Evolutionary conservation across 345 rosid species (phyloP).

Genomic region (Salix suchowensis): DNA sequence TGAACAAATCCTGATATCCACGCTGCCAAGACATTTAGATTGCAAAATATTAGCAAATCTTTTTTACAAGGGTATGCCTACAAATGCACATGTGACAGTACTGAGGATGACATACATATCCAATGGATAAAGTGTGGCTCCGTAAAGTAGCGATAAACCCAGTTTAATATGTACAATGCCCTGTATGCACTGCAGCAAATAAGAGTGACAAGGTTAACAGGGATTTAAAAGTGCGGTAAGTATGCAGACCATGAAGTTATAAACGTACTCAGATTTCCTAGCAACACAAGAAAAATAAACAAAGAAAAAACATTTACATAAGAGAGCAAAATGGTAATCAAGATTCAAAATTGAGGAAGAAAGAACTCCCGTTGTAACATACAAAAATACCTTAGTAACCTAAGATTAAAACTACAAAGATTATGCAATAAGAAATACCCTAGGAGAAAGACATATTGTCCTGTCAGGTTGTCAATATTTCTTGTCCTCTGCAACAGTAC

Average conservation of each 20-base stretch:
- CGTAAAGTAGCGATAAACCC: constrained; percentile 64
- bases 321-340: neutral
- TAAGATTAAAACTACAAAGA: neutral
- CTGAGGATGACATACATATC: constrained; percentile 45
- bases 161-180: constrained; percentile 53
- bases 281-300: neutral
- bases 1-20: constrained; percentile 80
- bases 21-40: constrained; percentile 39
- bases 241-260: neutral
- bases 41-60: neutral
- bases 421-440: constrained; percentile 30
- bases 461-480: constrained; percentile 51
- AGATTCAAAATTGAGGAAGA: neutral
- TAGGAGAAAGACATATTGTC: constrained; percentile 46
- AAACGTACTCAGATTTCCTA: neutral
- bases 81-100: neutral
- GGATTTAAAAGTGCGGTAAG: neutral
- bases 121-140: constrained; percentile 55
- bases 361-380: no score
- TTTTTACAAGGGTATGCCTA: neutral
- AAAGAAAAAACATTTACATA: neutral
- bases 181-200: constrained; percentile 52
- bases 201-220: neutral
- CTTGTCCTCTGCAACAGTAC: constrained; percentile 45
- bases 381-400: neutral